Base-by-base conservation (phyloP, 2,329 filamentous ascomycete species). In the Chrysoporthe austroafricana region DNA sequence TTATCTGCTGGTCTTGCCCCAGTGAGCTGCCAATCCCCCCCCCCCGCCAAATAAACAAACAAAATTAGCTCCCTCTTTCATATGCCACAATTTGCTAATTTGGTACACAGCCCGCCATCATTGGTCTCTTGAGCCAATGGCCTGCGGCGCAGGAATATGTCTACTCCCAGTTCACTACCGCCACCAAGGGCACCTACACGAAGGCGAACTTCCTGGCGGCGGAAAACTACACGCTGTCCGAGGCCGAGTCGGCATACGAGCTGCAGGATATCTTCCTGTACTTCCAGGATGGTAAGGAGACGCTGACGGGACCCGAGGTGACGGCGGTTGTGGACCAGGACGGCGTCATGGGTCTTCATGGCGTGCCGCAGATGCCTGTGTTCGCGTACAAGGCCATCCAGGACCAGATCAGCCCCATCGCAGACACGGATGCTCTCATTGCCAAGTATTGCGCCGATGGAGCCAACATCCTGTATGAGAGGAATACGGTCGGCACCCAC, bases 311-410 rank as follows among this genome's bases (percentile, higher is more conserved):
- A 2, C 72, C 76, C 2, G 67, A 73, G 4, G 69, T 77, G 21
- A 64, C 71, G 34, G 59, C 66, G 7, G 71, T 77, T 50, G 71
- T 77, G 61, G 66, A 76, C 36, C 66, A 69, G 14, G 77, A 80
- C 63, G 78, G 76, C 39, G 70, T 72, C 57, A 76, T 77, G 75
- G 74, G 74, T 58, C 74, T 74, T 52, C 78, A 82, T 68, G 80
- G 80, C 52, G 73, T 79, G 4, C 83, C 83, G 1, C 72, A 78
- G 63, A 80, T 82, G 73, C 83, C 83, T 1, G 43, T 85, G 0
- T 81, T 80, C 58, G 76, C 80, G 1, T 84, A 85, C 75, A 83
- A 85, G 70, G 79, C 82, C 1, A 75, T 81, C 58, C 59, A 74
- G 4, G 83, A 85, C 66, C 77, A 83, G 69, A 72, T 84, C 61